Evolutionary conservation across 306 rosid species (phyloP).

Genomic region (Luffa acutangula): DNA sequence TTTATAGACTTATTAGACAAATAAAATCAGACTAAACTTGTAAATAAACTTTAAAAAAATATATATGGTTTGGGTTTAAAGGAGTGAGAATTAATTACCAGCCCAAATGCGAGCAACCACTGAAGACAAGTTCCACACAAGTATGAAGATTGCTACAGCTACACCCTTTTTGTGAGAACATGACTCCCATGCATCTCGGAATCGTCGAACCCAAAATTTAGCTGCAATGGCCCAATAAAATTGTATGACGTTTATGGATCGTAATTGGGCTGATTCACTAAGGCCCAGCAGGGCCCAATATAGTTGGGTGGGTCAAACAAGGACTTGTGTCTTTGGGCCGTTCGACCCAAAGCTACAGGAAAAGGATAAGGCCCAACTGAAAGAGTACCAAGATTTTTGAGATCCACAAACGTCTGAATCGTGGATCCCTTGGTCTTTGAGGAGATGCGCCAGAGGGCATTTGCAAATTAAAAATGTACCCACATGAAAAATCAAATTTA

Average conservation of each 20-base stretch:
- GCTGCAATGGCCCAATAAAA: conserved; percentile 19
- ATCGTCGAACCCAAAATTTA: conserved; percentile 70
- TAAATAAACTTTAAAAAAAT: too few relatives aligned
- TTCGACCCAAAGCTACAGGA: not conserved
- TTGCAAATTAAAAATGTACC: not conserved
- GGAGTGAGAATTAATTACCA: conserved; percentile 31
- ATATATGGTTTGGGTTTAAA: not conserved
- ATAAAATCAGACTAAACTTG: too few relatives aligned
- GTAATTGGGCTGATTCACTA: not conserved
- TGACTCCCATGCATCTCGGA: conserved; percentile 80
- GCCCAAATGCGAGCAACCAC: conserved; percentile 89
- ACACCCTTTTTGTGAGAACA: conserved; percentile 78
- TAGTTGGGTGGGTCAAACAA: not conserved
- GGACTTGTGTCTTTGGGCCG: not conserved
- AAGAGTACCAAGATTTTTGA: not conserved
- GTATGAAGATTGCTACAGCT: conserved; percentile 45
- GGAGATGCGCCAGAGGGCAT: not conserved
- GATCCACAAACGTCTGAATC: not conserved
- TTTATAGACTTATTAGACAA: too few relatives aligned
- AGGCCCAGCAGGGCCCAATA: not conserved
- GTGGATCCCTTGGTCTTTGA: not conserved
- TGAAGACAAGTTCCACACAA: conserved; percentile 83
- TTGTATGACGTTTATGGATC: not conserved
- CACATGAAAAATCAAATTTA: not conserved
- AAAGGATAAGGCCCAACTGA: not conserved